Percentiles rank a stretch among this genome's conserved stretches.
Conservation (phyloP, 805 yeast species). For the Helenozyma baotianmanensis region DNA sequence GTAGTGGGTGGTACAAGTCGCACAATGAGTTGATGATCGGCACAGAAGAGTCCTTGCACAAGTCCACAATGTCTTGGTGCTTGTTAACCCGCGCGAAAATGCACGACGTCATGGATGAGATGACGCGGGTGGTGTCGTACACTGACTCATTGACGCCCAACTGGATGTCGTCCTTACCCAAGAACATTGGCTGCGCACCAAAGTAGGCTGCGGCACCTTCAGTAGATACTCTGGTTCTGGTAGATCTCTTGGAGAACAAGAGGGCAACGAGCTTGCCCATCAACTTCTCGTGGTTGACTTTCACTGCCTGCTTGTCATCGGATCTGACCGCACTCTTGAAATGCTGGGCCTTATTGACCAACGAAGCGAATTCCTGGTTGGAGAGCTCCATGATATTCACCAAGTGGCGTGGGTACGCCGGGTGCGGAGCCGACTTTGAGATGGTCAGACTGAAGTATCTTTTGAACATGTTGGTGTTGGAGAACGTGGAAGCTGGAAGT, state of each 20-base stretch:
- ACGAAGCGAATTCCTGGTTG: slow-evolving; percentile 61
- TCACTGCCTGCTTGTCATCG: slow-evolving; percentile 36
- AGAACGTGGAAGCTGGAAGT: not conserved
- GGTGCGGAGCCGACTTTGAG: not conserved
- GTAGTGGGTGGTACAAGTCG: slow-evolving; percentile 91
- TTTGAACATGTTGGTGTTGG: slow-evolving; percentile 12
- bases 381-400: slow-evolving; percentile 76
- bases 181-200: slow-evolving; percentile 94
- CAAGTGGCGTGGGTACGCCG: slow-evolving; percentile 56
- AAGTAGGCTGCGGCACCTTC: slow-evolving; percentile 93
- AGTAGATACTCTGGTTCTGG: slow-evolving; percentile 89
- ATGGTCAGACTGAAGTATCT: slow-evolving; percentile 8
- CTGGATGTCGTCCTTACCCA: slow-evolving; percentile 95
- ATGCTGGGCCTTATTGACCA: slow-evolving; percentile 68
- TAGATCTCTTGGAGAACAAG: slow-evolving; percentile 85
- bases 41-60: slow-evolving; percentile 74
- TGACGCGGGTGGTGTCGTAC: slow-evolving; percentile 82
- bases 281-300: slow-evolving; percentile 46
- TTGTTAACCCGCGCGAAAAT: slow-evolving; percentile 92
- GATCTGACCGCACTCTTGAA: slow-evolving; percentile 62
- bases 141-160: slow-evolving; percentile 91
- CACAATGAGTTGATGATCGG: slow-evolving; percentile 94
- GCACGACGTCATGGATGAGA: slow-evolving; percentile 95
- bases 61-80: slow-evolving; percentile 75
- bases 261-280: slow-evolving; percentile 80